A percentile compares a stretch with the other conserved stretches of the same genome.
phyloP scores from a whole-genome alignment of 345 rosid species.

The Acer negundo region DNA sequence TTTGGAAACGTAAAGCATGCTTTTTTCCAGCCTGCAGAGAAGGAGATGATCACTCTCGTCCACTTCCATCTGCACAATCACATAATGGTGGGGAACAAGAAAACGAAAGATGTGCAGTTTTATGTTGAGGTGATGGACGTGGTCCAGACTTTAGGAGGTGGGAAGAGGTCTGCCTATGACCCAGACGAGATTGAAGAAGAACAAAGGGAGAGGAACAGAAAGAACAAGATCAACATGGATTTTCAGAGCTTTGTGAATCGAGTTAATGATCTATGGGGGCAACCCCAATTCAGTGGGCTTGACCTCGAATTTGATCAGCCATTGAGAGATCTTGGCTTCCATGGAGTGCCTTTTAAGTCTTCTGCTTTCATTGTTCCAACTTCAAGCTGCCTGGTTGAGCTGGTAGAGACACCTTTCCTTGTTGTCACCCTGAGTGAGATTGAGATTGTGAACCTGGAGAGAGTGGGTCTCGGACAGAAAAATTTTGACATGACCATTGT shows the following conservation, averaged over 20 bases:
- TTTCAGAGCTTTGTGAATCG: conserved; percentile 80
- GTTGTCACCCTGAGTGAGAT: conserved; percentile 87
- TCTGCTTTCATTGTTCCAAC: conserved; percentile 86
- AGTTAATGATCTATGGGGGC: conserved; percentile 87
- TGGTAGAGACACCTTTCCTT: conserved; percentile 76
- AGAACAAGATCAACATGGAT: conserved; percentile 87
- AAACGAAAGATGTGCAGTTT: conserved; percentile 94
- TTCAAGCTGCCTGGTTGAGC: conserved; percentile 87
- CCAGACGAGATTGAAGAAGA: conserved; percentile 97
- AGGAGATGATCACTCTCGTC: conserved; percentile 83
- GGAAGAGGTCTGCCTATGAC: conserved; percentile 89
- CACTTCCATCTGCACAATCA: conserved; percentile 93
- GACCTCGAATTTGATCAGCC: conserved; percentile 99
- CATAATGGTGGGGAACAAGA: conserved; percentile 93
- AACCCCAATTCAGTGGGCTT: conserved; percentile 68
- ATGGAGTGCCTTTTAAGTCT: conserved; percentile 84
- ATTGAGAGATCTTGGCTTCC: conserved; percentile 89
- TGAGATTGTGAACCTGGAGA: conserved; percentile 94
- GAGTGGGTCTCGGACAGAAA: conserved; percentile 92
- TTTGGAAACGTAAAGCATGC: conserved; percentile 87
- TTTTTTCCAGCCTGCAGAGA: conserved; percentile 94
- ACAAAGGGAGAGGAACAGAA: conserved; percentile 82
- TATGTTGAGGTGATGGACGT: conserved; percentile 92
- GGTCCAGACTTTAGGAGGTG: conserved; percentile 89
- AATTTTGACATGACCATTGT: conserved; percentile 91